phyloP scores from a whole-genome alignment of 108 stramenopile genomes.

The Tribonema minus region DNA sequence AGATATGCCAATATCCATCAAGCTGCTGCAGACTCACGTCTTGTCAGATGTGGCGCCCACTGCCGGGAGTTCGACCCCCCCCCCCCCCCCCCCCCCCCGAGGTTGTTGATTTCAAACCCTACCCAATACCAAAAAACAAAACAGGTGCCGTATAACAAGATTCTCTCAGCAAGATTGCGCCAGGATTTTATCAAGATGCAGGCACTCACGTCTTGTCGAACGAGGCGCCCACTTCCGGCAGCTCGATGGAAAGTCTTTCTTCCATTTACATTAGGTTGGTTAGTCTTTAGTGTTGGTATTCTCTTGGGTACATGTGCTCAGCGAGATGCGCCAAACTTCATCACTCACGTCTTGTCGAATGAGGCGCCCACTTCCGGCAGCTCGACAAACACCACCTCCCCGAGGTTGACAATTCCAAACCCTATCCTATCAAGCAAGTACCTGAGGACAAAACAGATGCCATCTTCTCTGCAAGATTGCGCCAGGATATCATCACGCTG shows the following conservation, averaged over 20 bases:
- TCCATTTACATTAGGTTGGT: too few relatives aligned
- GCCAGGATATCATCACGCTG: neutral
- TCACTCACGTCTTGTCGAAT: constrained; percentile 77
- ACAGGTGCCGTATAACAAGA: neutral
- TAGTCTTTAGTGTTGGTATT: too few relatives aligned
- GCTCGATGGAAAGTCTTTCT: constrained; percentile 94
- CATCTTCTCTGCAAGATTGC: neutral
- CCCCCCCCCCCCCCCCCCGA: constrained; percentile 98
- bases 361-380: constrained; percentile 84
- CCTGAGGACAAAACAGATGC: neutral
- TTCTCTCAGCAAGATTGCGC: neutral
- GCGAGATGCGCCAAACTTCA: too few relatives aligned
- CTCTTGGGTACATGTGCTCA: too few relatives aligned
- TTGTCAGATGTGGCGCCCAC: constrained; percentile 81
- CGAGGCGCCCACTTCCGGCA: constrained; percentile 82
- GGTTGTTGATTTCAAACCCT: too few relatives aligned
- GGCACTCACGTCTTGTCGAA: constrained; percentile 79
- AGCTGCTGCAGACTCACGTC: too few relatives aligned
- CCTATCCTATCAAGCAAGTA: too few relatives aligned
- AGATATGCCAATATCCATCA: too few relatives aligned
- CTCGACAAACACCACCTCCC: constrained; percentile 96
- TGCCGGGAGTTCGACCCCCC: constrained; percentile 91
- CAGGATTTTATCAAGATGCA: neutral
- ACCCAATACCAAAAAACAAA: neutral
- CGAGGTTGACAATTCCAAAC: too few relatives aligned